These are phyloP conservation scores for Coniophora puteana DNA, from an alignment of 1,284 basidiomycete species.

Conservation along the genomic window DNA sequence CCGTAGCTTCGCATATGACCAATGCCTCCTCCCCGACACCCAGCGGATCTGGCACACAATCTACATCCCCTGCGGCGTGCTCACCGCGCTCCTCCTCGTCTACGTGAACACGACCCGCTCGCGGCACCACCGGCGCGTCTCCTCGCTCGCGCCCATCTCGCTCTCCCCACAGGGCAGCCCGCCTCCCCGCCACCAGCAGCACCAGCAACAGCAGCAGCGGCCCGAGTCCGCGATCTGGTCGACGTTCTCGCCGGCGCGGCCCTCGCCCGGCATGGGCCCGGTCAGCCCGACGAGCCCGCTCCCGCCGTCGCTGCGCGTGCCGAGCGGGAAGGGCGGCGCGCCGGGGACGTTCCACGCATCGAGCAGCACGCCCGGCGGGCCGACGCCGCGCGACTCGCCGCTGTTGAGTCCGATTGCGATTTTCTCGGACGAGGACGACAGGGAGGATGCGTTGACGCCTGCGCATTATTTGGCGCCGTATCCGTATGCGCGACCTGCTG, in stretches of 20 bases:
- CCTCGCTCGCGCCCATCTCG: conserved; percentile 18
- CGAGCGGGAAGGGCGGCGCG: conserved; percentile 14
- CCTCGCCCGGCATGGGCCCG: conserved; percentile 12
- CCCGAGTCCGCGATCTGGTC: conserved; percentile 31
- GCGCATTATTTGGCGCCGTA: conserved; percentile 36
- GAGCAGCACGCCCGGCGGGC: conserved; percentile 10
- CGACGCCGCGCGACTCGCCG: conserved; percentile 25
- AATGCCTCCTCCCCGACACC: conserved; percentile 73
- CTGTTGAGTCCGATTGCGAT: conserved; percentile 29
- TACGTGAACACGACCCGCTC: conserved; percentile 25
- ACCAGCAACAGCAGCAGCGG: no score
- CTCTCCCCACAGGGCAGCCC: conserved; percentile 8
- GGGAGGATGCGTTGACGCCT: conserved; percentile 16
- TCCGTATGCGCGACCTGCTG: not conserved
- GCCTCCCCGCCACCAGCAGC: conserved; percentile 12
- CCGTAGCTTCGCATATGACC: conserved; percentile 36
- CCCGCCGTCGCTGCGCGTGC: conserved; percentile 19
- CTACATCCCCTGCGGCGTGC: conserved; percentile 38
- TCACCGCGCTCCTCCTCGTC: conserved; percentile 22
- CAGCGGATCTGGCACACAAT: conserved; percentile 55
- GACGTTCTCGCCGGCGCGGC: conserved; percentile 19
- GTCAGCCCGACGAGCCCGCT: conserved; percentile 19
- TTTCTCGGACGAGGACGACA: conserved; percentile 28
- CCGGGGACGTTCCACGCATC: conserved; percentile 21
- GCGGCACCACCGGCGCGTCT: conserved; percentile 13